Percentiles rank a stretch among this genome's conserved stretches.
Conservation (phyloP, 2,329 filamentous ascomycete species). For the Fonsecaea pugnacius region DNA sequence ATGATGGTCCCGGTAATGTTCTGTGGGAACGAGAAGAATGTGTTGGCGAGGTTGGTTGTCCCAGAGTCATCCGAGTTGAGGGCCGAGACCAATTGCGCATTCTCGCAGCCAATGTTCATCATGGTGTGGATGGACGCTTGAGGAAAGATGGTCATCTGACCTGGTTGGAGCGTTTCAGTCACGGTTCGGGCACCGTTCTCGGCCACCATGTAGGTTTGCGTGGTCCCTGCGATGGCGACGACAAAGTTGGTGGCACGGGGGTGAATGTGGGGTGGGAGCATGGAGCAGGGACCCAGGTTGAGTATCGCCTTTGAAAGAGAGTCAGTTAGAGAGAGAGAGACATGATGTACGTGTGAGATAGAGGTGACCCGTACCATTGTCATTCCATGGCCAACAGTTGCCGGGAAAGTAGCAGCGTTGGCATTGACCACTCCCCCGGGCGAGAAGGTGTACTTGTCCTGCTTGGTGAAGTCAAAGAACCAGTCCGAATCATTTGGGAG, state of each 20-base stretch:
- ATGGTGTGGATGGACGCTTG: conserved; percentile 55
- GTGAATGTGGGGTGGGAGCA: conserved; percentile 58
- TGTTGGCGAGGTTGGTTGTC: conserved; percentile 55
- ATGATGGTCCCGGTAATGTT: conserved; percentile 41
- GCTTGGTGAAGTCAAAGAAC: conserved; percentile 56
- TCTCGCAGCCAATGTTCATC: conserved; percentile 50
- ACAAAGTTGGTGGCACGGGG: conserved; percentile 55
- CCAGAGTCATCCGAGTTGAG: conserved; percentile 56
- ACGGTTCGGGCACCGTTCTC: conserved; percentile 57
- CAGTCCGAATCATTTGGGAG: conserved; percentile 51
- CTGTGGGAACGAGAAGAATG: conserved; percentile 48
- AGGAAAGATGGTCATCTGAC: conserved; percentile 58
- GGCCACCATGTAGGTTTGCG: conserved; percentile 57
- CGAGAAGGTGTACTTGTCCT: conserved; percentile 48
- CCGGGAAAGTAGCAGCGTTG: conserved; percentile 58
- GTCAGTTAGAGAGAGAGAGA: conserved; percentile 6
- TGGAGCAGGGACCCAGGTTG: conserved; percentile 57
- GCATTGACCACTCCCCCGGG: conserved; percentile 58
- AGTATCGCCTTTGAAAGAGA: conserved; percentile 41
- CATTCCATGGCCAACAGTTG: conserved; percentile 53
- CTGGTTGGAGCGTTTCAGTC: conserved; percentile 47
- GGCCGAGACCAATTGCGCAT: conserved; percentile 56
- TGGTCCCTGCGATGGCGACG: conserved; percentile 54
- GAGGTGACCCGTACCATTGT: conserved; percentile 43
- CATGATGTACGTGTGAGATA: background rate